Evolutionary conservation across 2,329 filamentous ascomycete species (phyloP).

Genomic region (Emmonsiellopsis sp.): DNA sequence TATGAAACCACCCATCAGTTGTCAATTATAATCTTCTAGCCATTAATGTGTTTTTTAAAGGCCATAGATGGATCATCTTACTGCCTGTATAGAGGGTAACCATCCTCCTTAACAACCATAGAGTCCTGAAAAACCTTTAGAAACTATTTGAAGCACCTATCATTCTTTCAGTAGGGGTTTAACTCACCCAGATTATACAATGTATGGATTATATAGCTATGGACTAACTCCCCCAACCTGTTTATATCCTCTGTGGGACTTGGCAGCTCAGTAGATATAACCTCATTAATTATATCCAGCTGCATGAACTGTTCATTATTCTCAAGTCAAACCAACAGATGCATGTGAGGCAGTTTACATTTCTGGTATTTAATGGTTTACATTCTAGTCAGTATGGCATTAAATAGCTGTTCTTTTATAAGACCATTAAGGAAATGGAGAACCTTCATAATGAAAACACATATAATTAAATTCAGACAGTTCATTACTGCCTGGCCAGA

Average conservation of each 20-base stretch:
- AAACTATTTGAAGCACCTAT: not conserved
- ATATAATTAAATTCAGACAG: not conserved
- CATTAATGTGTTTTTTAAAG: not conserved
- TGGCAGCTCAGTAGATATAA: not conserved
- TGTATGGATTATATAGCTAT: not conserved
- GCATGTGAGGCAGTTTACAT: not conserved
- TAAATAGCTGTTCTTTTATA: not conserved
- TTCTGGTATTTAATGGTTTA: not conserved
- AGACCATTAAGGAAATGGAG: not conserved
- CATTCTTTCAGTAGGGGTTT: not conserved
- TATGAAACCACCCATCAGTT: not conserved
- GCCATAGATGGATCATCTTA: not conserved
- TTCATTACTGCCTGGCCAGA: not conserved
- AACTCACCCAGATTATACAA: rapidly evolving
- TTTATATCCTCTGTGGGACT: not conserved
- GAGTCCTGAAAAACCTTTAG: not conserved
- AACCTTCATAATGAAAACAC: not conserved
- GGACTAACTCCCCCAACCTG: not conserved
- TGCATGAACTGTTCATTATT: not conserved
- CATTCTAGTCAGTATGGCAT: not conserved
- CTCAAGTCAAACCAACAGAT: not conserved
- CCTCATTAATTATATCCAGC: not conserved
- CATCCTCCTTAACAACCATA: not conserved
- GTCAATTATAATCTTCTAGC: not conserved
- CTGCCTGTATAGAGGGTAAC: not conserved